Conservation (phyloP, 2,329 filamentous ascomycete genomes). For the Clonostachys sp. region DNA sequence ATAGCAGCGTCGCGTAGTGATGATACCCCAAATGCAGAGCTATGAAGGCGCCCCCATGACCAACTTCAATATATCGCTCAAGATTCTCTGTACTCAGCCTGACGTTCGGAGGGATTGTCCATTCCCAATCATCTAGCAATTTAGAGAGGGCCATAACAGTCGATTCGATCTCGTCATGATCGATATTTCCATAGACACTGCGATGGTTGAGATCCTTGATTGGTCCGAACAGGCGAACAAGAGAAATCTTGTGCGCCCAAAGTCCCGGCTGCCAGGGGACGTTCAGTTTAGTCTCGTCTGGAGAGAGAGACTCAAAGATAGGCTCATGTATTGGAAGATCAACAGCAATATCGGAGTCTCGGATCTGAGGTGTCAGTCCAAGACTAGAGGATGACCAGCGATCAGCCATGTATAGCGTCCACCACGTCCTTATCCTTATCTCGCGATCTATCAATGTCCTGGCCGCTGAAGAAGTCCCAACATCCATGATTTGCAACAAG, state of each 20-base stretch:
- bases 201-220: constrained; percentile 24
- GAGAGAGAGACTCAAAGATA: constrained; percentile 9
- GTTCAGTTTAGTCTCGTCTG: not conserved
- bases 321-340: constrained; percentile 18
- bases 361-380: constrained; percentile 6
- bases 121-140: constrained; percentile 8
- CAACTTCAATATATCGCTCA: constrained; percentile 9
- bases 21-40: constrained; percentile 28
- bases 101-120: constrained; percentile 2
- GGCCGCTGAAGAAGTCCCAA: not conserved
- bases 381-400: constrained; percentile 9
- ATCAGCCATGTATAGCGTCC: constrained; percentile 9
- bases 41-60: constrained; percentile 23
- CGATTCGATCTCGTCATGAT: constrained; percentile 3
- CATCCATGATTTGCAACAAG: constrained; percentile 5
- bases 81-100: constrained; percentile 11
- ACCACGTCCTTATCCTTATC: constrained; percentile 6
- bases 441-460: constrained; percentile 3
- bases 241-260: constrained; percentile 24
- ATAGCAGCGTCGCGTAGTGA: constrained; percentile 29
- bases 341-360: not conserved
- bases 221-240: constrained; percentile 20
- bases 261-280: constrained; percentile 15
- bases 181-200: constrained; percentile 8
- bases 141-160: not conserved